Conservation (phyloP, 2,329 filamentous ascomycete species). For the Trichoderma pleuroti region DNA sequence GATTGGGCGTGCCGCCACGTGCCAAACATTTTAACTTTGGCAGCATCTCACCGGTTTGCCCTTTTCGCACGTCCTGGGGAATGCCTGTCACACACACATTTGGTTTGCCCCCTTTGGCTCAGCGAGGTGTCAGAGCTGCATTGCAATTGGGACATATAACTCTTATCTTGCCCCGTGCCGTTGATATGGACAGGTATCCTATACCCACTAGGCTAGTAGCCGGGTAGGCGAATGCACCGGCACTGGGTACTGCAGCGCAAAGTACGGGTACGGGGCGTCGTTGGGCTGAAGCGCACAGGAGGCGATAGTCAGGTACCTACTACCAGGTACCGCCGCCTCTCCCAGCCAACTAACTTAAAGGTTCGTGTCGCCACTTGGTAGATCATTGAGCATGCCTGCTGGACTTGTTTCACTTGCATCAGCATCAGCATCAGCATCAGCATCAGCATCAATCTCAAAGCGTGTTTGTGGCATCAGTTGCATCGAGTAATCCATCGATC, state of each 20-base stretch:
- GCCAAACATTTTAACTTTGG: background rate
- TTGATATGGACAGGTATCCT: background rate
- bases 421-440: background rate
- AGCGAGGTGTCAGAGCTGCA: background rate
- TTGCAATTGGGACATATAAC: background rate
- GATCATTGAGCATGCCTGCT: background rate
- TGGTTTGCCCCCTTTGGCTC: background rate
- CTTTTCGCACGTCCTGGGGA: background rate
- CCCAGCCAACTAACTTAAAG: conserved; percentile 3
- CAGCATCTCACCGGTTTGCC: background rate
- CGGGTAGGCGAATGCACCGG: background rate
- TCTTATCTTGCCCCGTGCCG: conserved; percentile 3
- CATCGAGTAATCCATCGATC: background rate
- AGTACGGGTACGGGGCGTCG: background rate
- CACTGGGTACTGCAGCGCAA: background rate
- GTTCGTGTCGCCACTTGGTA: conserved; percentile 3
- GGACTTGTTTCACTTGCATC: too few relatives aligned
- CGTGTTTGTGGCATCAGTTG: background rate
- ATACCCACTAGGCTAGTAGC: background rate
- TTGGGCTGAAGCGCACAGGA: background rate
- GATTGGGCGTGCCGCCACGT: background rate
- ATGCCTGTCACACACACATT: background rate
- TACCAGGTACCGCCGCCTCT: background rate
- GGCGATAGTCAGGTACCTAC: background rate
- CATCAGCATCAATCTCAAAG: background rate